Evolutionary conservation across 345 rosid species (phyloP).

Genomic region (Raphanus sativus): DNA sequence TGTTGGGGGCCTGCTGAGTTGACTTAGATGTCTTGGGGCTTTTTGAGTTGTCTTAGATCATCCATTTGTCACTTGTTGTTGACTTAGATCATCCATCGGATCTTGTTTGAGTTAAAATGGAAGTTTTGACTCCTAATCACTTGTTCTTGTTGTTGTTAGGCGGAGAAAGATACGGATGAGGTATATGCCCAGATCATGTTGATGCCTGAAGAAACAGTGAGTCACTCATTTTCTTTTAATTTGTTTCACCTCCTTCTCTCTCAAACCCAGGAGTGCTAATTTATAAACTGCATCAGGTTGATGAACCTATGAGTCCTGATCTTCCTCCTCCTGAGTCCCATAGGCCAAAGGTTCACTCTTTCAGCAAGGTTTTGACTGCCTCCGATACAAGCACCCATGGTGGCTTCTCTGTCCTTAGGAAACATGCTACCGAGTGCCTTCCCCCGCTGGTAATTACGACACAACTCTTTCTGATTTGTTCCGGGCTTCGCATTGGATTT

Average conservation of each 20-base stretch:
- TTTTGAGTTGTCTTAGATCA: not conserved
- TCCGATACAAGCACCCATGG: constrained; percentile 99
- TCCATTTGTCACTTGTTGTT: not conserved
- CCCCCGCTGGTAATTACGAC: constrained; percentile 69
- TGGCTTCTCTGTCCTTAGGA: constrained; percentile 89
- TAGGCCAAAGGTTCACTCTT: constrained; percentile 61
- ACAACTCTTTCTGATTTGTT: not conserved
- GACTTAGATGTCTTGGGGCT: not conserved
- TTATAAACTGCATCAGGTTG: constrained; percentile 44
- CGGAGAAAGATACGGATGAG: constrained; percentile 95
- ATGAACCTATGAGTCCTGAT: constrained; percentile 61
- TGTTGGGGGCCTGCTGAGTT: not conserved
- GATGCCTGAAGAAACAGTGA: constrained; percentile 64
- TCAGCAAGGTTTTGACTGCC: constrained; percentile 90
- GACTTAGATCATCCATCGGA: not conserved
- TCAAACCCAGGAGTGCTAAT: not conserved
- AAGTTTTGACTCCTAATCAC: not conserved
- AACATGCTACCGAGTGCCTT: constrained; percentile 90
- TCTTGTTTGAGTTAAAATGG: not conserved
- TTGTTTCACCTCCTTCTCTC: constrained; percentile 3
- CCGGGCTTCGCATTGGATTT: constrained; percentile 1
- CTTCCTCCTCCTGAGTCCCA: constrained; percentile 45
- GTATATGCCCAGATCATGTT: constrained; percentile 92
- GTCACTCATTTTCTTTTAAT: constrained; percentile 24
- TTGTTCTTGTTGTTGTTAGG: constrained; percentile 43